These are phyloP conservation scores for Cladosporium austrohemisphaericum DNA, from an alignment of 2,329 filamentous ascomycete species.

Conservation along the genomic window DNA sequence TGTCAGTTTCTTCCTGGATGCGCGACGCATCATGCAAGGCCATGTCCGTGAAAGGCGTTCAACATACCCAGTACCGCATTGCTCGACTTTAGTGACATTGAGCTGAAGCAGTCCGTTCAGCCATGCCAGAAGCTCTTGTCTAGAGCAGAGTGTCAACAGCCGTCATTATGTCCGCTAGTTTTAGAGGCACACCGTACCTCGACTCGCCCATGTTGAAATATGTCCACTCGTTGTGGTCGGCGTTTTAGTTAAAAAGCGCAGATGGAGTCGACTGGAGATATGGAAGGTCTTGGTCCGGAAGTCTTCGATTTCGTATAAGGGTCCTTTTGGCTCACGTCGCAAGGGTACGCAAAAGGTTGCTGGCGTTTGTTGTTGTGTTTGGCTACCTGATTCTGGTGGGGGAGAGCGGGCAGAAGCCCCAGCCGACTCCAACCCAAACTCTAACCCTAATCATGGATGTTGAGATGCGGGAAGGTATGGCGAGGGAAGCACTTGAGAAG, in stretches of 20 bases:
- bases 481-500: too few relatives aligned
- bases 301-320: too few relatives aligned
- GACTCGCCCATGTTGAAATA: slow-evolving; percentile 26
- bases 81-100: slow-evolving; percentile 97
- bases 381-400: too few relatives aligned
- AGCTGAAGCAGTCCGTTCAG: slow-evolving; percentile 96
- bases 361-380: too few relatives aligned
- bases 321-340: too few relatives aligned
- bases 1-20: slow-evolving; percentile 16
- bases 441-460: too few relatives aligned
- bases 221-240: neutral
- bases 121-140: slow-evolving; percentile 95
- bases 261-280: neutral
- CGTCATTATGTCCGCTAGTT: neutral
- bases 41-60: slow-evolving; percentile 20
- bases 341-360: too few relatives aligned
- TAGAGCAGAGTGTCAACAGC: slow-evolving; percentile 38
- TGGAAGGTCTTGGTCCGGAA: too few relatives aligned
- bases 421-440: too few relatives aligned
- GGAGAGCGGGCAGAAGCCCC: too few relatives aligned
- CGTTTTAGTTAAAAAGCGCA: neutral
- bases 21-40: too few relatives aligned
- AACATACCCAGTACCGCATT: slow-evolving; percentile 92
- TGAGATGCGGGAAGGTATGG: too few relatives aligned
- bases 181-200: slow-evolving; percentile 17